Base-by-base conservation (phyloP, 2,329 filamentous ascomycete species). In the Venturia pyrina region DNA sequence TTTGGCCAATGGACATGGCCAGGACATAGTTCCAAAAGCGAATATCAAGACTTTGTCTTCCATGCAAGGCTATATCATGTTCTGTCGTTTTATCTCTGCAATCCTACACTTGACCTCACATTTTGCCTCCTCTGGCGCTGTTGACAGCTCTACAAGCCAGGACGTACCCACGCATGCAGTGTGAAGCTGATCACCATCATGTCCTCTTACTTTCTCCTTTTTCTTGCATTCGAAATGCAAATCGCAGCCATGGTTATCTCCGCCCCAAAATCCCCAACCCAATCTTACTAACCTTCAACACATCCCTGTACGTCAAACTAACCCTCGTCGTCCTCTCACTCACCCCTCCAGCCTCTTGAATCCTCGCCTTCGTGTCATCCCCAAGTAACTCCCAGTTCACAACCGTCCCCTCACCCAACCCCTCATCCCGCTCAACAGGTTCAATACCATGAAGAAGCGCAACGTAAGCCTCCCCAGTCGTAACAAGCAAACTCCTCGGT, bases 221-320 rank as follows among this genome's bases (percentile, higher is more conserved):
- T 28, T 28, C 28, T 28, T 28, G 28, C 28, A 28, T 28, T 46
- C 21, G 11, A 43, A n/a, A 17, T n/a, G 8, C 37, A 19, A 15
- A 15, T 53, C 48, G 11, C 48, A 46, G 17, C 43, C 60, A 44
- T 60, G 8, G 24, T 46, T 44, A 66, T 44, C 69, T 70, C 41
- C 73, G 72, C 61, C 83, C 81, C 68, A 84, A 87, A 65, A 93
- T 78, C 71, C 86, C 90, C 73, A 80, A 85, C 37, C 89, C 89
- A 28, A 91, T 76, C 70, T 87, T 90, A 8, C 88, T 89, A 21
- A 96, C 89, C 72, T 89, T 90, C 69, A 93, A 78, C 50, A 98
- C 93, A 78, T 98, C 93, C 69, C 93, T 83, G 73, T 95, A 93
- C 1, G 90, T 95, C 69, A 93, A 78, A 76, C 90, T 93, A 34